Base-by-base conservation (phyloP, 352 stramenopile genomes). In the Elongisporangium prolatum region DNA sequence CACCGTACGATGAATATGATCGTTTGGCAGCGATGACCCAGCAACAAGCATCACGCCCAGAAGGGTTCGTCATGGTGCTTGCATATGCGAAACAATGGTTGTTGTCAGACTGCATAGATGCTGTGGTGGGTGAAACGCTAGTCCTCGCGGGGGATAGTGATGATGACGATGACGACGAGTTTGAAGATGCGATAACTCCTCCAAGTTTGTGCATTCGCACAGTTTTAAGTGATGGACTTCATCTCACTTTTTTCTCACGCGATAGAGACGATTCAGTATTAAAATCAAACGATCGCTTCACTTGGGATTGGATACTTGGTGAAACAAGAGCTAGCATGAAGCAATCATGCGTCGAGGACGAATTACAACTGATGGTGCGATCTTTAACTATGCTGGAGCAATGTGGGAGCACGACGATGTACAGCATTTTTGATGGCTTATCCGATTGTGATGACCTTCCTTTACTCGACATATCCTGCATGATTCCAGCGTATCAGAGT, bases 51-150 rank as follows among this genome's bases (percentile, higher is more conserved):
- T 93, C 84, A 25, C 80, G 82, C 18, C 80, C 84, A 4, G 83
- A 93, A 63, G 86, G 86, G 0, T 95, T 95, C 67, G 65, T 91
- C 20, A 91, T 86, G 71, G 80, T 95, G 20, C 64, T 95, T 1
- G 77, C 84, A 24, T 95, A 95, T 54, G 84, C 86, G 28, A 93
- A 91, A 56, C 84, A 94, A 55, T 95, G 86, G 86, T 51, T 95
- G 1, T 53, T 94, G 38, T 74, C 86, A 1, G 86, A 95, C 52
- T 91, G 83, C 49, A 53, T 91, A 25, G 82, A 92, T 66, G 74
- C 72, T 10, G 72, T 91, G 2, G 72, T 80, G 22, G 74, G 69
- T 40, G 63, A 74, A 58, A 80, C 68, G 4, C 69, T 71, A 21
- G 72, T 61, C 14, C 52, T 84, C 52, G 59, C 68, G n/a, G 70